Evolutionary conservation across 345 rosid genomes (phyloP), one percentile per base, ranked within the genome.

Genomic region (Reutealis trisperma): DNA sequence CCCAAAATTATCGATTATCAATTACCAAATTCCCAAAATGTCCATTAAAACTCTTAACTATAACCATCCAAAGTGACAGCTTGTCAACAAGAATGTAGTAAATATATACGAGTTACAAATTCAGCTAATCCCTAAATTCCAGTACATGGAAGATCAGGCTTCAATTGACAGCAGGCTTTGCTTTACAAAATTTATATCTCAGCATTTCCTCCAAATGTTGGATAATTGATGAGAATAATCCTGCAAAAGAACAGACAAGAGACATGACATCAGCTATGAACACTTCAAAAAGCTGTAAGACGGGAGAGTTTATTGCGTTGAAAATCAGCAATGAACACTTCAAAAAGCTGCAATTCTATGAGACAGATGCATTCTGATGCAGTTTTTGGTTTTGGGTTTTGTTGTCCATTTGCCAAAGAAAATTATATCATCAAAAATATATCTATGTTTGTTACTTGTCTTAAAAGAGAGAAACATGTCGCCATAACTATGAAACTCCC

Each of bases 171-270:
- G 34, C 16, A 24, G 75, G 76, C 74, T 81, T 86, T 27, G 74
- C 78, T 76, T 70, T 80, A 63, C 92, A 87, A 79, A 89, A 89
- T 74, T 87, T 85, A 24, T 70, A 41, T 68, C 74, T 92, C 89
- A 92, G 67, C 13, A 74, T 70, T 81, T 86, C 85, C 84, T 86
- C 94, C 82, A 93, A 71, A 51, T 59, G 81, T 65, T 84, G 87
- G 70, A 96, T 81, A 72, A 88, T 78, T 19, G 79, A 70, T 52
- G 93, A 78, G 78, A 94, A 89, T 69, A 83, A 55, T 76, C 92
- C 93, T 94, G 90, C 87, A 83, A 77, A 82, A 18, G 19, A 58
- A 41, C 55, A 75, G 44, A 13, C 12, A 24, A 24, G 37, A 6
- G 22, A 34, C 13, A 14, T 44, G 44, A 71, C 22, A 63, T 37